phyloP scores from a whole-genome alignment of 257 asterid genomes.

The Nicotiana tomentosiformis region DNA sequence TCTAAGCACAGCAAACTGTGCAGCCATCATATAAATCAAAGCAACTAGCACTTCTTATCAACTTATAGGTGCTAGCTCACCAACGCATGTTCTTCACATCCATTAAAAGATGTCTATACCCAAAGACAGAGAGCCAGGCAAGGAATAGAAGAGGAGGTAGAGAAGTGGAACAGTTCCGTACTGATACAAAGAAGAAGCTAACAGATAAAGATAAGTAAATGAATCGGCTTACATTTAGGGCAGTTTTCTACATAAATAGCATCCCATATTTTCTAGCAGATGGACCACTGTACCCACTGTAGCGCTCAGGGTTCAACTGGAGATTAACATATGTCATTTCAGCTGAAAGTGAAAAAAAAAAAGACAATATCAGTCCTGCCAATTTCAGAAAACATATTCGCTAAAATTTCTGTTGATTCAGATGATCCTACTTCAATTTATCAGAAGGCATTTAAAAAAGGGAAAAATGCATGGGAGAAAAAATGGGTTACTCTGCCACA shows the following conservation, averaged over 20 bases:
- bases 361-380: constrained; percentile 1
- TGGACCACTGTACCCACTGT: constrained; percentile 62
- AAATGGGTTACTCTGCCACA: not conserved
- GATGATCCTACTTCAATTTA: not conserved
- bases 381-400: not conserved
- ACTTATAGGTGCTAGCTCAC: not conserved
- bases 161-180: not conserved
- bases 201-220: not conserved
- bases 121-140: not conserved
- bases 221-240: constrained; percentile 37
- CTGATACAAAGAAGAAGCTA: not conserved
- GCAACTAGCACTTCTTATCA: too few species aligned
- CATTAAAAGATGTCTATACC: not conserved
- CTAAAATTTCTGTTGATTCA: not conserved
- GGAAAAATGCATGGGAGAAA: not conserved
- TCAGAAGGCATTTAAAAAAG: not conserved
- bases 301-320: constrained; percentile 61
- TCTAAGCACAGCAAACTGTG: too few species aligned
- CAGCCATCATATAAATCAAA: too few species aligned
- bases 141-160: not conserved
- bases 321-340: constrained; percentile 64
- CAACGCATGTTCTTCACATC: not conserved
- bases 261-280: constrained; percentile 69
- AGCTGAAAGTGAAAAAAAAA: constrained; percentile 30
- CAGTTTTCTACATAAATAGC: constrained; percentile 53